A percentile compares a stretch with the other conserved stretches of the same genome.
These are phyloP conservation scores for Tulasnella sp. DNA, from an alignment of 768 basidiomycete genomes.

Conservation along the genomic window DNA sequence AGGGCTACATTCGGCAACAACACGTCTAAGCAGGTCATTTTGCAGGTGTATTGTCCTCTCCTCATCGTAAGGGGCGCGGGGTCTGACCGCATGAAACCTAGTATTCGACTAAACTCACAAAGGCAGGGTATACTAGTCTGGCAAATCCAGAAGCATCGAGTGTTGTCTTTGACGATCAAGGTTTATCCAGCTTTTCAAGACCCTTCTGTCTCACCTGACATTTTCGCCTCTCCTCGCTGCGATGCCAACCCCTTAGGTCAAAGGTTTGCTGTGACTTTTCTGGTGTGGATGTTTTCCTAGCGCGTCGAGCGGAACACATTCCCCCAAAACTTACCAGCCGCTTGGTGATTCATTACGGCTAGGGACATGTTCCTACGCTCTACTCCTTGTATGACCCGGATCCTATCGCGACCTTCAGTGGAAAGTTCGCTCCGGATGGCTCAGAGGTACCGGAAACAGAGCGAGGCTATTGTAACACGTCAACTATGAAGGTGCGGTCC, in stretches of 20 bases:
- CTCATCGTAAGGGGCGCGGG: too few relatives aligned
- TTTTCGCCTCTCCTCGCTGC: too few relatives aligned
- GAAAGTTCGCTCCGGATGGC: neutral
- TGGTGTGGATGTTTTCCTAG: neutral
- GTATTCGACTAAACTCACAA: slow-evolving; percentile 4
- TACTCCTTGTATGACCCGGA: slow-evolving; percentile 5
- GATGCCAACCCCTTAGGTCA: too few relatives aligned
- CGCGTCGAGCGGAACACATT: too few relatives aligned
- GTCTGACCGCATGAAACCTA: neutral
- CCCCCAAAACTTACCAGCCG: too few relatives aligned
- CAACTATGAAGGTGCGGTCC: slow-evolving; percentile 4
- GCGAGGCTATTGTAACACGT: neutral
- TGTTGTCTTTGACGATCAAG: neutral
- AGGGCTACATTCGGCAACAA: neutral
- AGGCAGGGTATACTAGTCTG: neutral
- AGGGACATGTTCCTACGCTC: slow-evolving; percentile 5
- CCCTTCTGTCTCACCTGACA: too few relatives aligned
- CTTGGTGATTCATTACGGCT: neutral
- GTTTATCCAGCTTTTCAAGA: too few relatives aligned
- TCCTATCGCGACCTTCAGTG: slow-evolving; percentile 5
- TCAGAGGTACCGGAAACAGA: neutral
- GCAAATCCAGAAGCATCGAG: neutral
- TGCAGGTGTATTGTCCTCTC: neutral
- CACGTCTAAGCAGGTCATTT: neutral
- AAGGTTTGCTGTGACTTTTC: slow-evolving; percentile 4